These are phyloP conservation scores for Podospora australis DNA, from an alignment of 495 filamentous ascomycete genomes.

Conservation along the genomic window DNA sequence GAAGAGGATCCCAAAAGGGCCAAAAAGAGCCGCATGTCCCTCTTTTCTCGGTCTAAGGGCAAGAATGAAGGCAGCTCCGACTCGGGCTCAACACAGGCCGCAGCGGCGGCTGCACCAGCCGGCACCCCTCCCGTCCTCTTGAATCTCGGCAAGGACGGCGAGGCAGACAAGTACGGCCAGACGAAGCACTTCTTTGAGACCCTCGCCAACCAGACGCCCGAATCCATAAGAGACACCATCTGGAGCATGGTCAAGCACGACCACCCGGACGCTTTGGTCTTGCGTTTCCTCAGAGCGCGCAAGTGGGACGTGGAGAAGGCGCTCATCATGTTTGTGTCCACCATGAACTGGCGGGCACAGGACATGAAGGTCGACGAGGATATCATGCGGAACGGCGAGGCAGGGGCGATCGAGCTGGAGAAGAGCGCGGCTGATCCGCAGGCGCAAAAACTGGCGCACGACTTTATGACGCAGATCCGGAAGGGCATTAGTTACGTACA, in stretches of 20 bases:
- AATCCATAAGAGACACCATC: conserved; percentile 72
- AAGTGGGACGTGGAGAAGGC: conserved; percentile 97
- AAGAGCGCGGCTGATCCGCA: conserved; percentile 46
- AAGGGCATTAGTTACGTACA: conserved; percentile 96
- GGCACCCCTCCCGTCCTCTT: conserved; percentile 12
- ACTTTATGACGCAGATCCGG: conserved; percentile 78
- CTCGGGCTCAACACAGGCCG: conserved; percentile 7
- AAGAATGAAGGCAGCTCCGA: conserved; percentile 50
- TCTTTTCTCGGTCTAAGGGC: conserved; percentile 54
- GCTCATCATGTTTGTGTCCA: conserved; percentile 87
- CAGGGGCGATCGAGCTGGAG: conserved; percentile 52
- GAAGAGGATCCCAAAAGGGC: conserved; percentile 50
- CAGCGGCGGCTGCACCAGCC: background rate
- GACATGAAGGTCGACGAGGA: conserved; percentile 84
- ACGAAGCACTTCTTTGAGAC: conserved; percentile 79
- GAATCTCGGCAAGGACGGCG: conserved; percentile 37
- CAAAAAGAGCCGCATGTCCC: conserved; percentile 59
- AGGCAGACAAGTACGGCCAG: conserved; percentile 91
- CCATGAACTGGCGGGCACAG: conserved; percentile 80
- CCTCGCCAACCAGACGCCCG: conserved; percentile 65
- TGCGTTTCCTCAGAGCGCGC: conserved; percentile 84
- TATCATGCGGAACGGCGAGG: conserved; percentile 76
- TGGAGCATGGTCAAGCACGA: conserved; percentile 98
- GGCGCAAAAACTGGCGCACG: conserved; percentile 60
- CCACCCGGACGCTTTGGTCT: conserved; percentile 78